These are phyloP conservation scores for Gaeumannomyces tritici DNA, from an alignment of 2,329 filamentous ascomycete species.

Conservation along the genomic window DNA sequence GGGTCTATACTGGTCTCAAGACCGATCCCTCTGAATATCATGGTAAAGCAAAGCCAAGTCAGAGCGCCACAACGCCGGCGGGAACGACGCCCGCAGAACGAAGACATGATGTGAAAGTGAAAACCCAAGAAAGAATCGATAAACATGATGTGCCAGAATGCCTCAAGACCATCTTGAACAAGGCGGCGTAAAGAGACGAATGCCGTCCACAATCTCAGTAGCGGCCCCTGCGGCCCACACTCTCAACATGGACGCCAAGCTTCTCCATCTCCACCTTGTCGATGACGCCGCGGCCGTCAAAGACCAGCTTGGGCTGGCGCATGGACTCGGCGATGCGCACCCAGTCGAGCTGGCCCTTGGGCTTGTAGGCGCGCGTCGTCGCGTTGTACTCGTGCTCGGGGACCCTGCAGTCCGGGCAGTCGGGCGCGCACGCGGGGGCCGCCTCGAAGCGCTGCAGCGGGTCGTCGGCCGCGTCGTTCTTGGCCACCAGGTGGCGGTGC, in stretches of 20 bases:
- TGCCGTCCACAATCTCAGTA: not conserved
- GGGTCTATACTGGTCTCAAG: not conserved
- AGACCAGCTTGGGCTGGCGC: slow-evolving; percentile 44
- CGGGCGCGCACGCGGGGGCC: slow-evolving; percentile 30
- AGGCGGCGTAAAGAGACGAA: not conserved
- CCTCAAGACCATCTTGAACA: not conserved
- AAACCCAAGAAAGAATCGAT: not conserved
- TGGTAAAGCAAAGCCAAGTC: not conserved
- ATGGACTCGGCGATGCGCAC: slow-evolving; percentile 36
- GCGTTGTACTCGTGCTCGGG: slow-evolving; percentile 12
- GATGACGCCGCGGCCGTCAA: slow-evolving; percentile 46
- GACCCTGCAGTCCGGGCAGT: slow-evolving; percentile 12
- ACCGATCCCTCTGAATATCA: not conserved
- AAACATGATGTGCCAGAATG: not conserved
- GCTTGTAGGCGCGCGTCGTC: slow-evolving; percentile 28
- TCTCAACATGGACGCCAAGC: slow-evolving; percentile 43
- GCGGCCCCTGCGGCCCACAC: slow-evolving; percentile 33
- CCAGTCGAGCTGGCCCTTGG: slow-evolving; percentile 42
- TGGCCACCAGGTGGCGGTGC: slow-evolving; percentile 27
- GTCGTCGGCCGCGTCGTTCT: slow-evolving; percentile 19
- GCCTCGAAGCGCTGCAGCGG: slow-evolving; percentile 34
- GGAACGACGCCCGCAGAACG: not conserved
- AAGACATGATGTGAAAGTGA: not conserved
- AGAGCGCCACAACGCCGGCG: not conserved
- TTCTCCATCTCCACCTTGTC: slow-evolving; percentile 36